Conservation (phyloP, 768 basidiomycete genomes). For the Leccinum rimulosum region DNA sequence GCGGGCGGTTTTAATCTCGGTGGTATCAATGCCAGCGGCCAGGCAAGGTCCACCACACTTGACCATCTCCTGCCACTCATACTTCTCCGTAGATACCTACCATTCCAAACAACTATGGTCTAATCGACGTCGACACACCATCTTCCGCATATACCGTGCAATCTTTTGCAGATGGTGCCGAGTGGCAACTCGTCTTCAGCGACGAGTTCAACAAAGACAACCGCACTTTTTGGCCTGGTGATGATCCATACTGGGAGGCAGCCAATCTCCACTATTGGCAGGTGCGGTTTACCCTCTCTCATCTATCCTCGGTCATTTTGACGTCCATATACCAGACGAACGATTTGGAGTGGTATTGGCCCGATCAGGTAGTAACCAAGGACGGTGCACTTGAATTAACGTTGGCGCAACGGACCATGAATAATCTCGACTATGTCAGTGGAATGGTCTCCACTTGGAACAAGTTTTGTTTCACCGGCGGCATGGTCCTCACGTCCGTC, state of each 20-base stretch:
- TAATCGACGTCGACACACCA: slow-evolving; percentile 81
- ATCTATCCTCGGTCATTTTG: slow-evolving; percentile 2
- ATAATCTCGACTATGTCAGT: slow-evolving; percentile 71
- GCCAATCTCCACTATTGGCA: slow-evolving; percentile 79
- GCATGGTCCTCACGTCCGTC: slow-evolving; percentile 70
- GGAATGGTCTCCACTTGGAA: slow-evolving; percentile 75
- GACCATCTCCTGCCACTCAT: not conserved
- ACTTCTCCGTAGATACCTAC: slow-evolving; percentile 44
- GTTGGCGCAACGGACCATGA: slow-evolving; percentile 59
- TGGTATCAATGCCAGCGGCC: slow-evolving; percentile 74
- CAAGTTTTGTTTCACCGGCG: slow-evolving; percentile 94
- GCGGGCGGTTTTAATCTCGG: slow-evolving; percentile 71
- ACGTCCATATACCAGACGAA: slow-evolving; percentile 44
- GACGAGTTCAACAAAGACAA: slow-evolving; percentile 86
- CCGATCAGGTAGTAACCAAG: slow-evolving; percentile 69
- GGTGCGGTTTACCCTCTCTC: slow-evolving; percentile 28
- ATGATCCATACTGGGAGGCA: slow-evolving; percentile 91
- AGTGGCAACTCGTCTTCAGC: slow-evolving; percentile 73
- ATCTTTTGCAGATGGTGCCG: slow-evolving; percentile 51
- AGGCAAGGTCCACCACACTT: slow-evolving; percentile 38
- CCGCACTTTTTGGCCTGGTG: slow-evolving; percentile 73
- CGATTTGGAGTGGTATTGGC: slow-evolving; percentile 90
- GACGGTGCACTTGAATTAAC: slow-evolving; percentile 77
- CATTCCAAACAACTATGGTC: slow-evolving; percentile 60
- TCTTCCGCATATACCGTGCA: slow-evolving; percentile 48